Evolutionary conservation across 306 rosid species (phyloP), one percentile per base, ranked within the genome.

Genomic region (Vigna nakashimae): DNA sequence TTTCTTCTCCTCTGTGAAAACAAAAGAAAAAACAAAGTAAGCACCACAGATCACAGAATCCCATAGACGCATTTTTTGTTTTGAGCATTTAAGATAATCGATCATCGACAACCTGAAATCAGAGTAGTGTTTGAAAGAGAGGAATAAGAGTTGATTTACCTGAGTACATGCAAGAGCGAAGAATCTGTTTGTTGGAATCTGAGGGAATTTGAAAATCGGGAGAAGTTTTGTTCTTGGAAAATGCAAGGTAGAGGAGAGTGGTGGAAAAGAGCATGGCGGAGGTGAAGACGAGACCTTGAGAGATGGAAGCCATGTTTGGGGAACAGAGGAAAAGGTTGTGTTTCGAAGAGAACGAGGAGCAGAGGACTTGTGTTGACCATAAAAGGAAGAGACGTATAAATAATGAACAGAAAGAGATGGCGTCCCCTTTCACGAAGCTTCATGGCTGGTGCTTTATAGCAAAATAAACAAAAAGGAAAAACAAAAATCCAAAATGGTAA

Each of bases 101-200:
- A 1, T 38, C 9, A 1, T 38, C 10, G 9, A 38, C 7, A 38
- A 7, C 9, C 7, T 40, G 45, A 40, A 40, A 38, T 34, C 42
- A 38, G 42, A 38, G 7, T 6, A 38, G 7, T 38, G 9, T 42
- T 9, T 42, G 15, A 43, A 16, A 1, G 60, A 30, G 6, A 18
- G 8, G 30, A 9, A 10, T 17, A 51, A 86, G 18, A 7, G 12
- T n/a, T 13, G 2, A 42, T 42, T 53, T 82, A 92, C 97, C 96
- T 24, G 97, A 78, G 65, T 9, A 84, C 48, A 92, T 84, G 80
- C 96, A 94, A 80, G 97, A 88, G 4, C 90, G 97, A 0, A 87
- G 81, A 46, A 71, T 18, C 45, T 20, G 75, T 72, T 82, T 65
- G 6, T 62, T 36, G 0, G 68, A 46, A 30, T 9, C 42, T 0